phyloP scores from a whole-genome alignment of 169 alveolate species.

The Babesia bigemina region DNA sequence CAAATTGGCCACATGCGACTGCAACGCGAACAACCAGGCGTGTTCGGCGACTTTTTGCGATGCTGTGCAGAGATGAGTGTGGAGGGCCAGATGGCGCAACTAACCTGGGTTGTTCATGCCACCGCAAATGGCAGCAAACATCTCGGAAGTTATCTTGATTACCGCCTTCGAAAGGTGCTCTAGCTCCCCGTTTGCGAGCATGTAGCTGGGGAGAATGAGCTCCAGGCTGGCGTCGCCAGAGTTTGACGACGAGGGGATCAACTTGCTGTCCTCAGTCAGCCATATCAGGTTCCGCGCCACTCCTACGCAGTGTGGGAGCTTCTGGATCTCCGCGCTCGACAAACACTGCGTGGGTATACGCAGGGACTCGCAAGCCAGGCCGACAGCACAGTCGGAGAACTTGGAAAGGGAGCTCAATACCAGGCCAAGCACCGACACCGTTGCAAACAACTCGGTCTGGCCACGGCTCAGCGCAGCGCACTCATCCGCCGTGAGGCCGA shows the following conservation, averaged over 20 bases:
- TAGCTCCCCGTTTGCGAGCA: constrained; percentile 46
- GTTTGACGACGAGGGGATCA: constrained; percentile 23
- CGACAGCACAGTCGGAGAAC: constrained; percentile 57
- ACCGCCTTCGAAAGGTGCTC: constrained; percentile 30
- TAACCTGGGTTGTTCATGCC: constrained; percentile 4
- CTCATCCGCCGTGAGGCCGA: constrained; percentile 46
- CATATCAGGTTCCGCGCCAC: constrained; percentile 56
- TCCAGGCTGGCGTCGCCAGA: constrained; percentile 6
- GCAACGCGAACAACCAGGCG: constrained; percentile 36
- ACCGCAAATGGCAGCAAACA: constrained; percentile 40
- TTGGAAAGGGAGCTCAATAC: constrained; percentile 40
- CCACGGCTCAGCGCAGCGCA: constrained; percentile 21
- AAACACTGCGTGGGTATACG: constrained; percentile 18
- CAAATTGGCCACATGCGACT: constrained; percentile 37
- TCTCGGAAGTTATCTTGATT: constrained; percentile 34
- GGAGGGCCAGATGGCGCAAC: background rate
- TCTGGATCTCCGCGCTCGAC: constrained; percentile 54
- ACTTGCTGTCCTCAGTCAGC: constrained; percentile 69
- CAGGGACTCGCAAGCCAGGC: constrained; percentile 52
- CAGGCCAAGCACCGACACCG: constrained; percentile 32
- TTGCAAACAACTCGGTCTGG: constrained; percentile 37
- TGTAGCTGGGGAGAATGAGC: constrained; percentile 16
- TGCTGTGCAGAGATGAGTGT: background rate
- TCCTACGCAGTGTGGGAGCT: constrained; percentile 48
- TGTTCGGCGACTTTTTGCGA: constrained; percentile 17